Evolutionary conservation across 345 rosid species (phyloP).

Genomic region (Salix udensis): DNA sequence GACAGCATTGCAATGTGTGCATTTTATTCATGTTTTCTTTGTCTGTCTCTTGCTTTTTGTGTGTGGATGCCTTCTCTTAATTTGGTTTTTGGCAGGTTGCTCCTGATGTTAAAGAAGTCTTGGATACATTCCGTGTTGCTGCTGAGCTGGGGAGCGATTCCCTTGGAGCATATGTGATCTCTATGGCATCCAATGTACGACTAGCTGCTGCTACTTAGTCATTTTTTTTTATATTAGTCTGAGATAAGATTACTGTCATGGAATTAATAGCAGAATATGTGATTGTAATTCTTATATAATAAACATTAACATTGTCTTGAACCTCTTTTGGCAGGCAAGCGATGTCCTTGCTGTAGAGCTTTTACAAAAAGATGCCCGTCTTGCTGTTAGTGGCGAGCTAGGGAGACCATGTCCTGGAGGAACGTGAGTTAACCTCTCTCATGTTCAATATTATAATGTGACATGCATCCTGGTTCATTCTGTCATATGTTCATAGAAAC

Average conservation of each 20-base stretch:
- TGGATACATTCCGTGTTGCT: slow-evolving; percentile 87
- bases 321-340: slow-evolving; percentile 63
- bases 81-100: slow-evolving; percentile 49
- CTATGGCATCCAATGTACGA: slow-evolving; percentile 96
- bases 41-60: slow-evolving; percentile 1
- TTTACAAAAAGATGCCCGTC: slow-evolving; percentile 86
- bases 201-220: slow-evolving; percentile 10
- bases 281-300: neutral
- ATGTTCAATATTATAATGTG: neutral
- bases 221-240: neutral
- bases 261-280: neutral
- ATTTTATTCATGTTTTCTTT: neutral
- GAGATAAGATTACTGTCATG: neutral
- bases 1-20: neutral
- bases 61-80: neutral
- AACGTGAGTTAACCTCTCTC: slow-evolving; percentile 48
- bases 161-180: slow-evolving; percentile 96
- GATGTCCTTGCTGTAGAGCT: slow-evolving; percentile 98
- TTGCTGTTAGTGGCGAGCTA: slow-evolving; percentile 74
- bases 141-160: slow-evolving; percentile 93
- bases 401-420: slow-evolving; percentile 91
- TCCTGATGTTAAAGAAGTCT: slow-evolving; percentile 75
- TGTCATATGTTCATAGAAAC: neutral
- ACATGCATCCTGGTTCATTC: neutral
- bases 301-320: slow-evolving; percentile 13